These are phyloP conservation scores for Termitomyces sp. DNA, from an alignment of 768 basidiomycete species.

Conservation along the genomic window DNA sequence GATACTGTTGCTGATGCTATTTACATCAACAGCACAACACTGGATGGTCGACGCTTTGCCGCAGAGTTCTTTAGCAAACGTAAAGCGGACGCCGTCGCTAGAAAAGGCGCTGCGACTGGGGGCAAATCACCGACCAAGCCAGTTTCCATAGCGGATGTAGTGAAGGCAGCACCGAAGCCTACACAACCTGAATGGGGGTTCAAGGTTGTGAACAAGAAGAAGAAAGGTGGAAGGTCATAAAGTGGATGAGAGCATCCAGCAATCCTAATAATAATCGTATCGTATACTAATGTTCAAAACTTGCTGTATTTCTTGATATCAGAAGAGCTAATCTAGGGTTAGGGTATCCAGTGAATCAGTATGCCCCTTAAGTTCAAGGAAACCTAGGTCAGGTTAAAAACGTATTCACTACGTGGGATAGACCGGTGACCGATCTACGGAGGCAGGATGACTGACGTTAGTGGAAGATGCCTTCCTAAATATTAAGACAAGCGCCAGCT, in stretches of 20 bases:
- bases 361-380: too few species aligned
- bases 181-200: slow-evolving; percentile 80
- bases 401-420: too few species aligned
- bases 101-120: slow-evolving; percentile 36
- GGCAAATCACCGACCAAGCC: slow-evolving; percentile 45
- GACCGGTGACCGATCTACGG: too few species aligned
- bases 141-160: slow-evolving; percentile 83
- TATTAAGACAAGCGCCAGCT: not conserved
- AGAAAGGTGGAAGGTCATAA: slow-evolving; percentile 69
- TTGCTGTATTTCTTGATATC: slow-evolving; percentile 9
- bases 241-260: not conserved
- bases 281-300: slow-evolving; percentile 10
- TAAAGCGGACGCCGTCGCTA: slow-evolving; percentile 69
- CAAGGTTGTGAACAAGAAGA: slow-evolving; percentile 95
- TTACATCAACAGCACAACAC: slow-evolving; percentile 90
- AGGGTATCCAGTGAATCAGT: too few species aligned
- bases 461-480: too few species aligned
- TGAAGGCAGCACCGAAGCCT: slow-evolving; percentile 82
- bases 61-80: slow-evolving; percentile 86
- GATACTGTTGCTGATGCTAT: slow-evolving; percentile 96
- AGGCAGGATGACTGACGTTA: too few species aligned
- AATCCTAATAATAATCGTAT: not conserved
- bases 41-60: slow-evolving; percentile 94
- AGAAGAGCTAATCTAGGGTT: slow-evolving; percentile 8
- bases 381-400: too few species aligned